Evolutionary conservation across 352 stramenopile species (phyloP).

Genomic region (Phytophthora crassamura): DNA sequence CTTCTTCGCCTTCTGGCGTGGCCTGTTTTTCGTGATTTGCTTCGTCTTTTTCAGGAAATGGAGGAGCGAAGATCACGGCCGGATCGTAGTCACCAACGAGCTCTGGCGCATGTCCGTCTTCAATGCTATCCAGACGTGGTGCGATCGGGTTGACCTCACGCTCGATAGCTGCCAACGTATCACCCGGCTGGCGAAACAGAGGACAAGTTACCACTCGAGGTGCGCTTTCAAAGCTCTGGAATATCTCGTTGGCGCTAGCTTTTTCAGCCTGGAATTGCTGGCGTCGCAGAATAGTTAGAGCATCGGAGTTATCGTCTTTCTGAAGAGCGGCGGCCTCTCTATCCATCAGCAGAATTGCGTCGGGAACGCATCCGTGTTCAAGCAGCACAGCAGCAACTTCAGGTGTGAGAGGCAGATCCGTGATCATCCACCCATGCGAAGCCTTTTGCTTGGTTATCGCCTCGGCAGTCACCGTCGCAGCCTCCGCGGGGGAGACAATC

Average conservation of each 20-base stretch:
- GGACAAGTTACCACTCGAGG: constrained; percentile 35
- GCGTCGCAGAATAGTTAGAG: constrained; percentile 28
- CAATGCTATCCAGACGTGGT: constrained; percentile 47
- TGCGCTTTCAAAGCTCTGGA: constrained; percentile 15
- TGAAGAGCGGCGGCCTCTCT: constrained; percentile 26
- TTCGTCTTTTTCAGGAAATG: constrained; percentile 26
- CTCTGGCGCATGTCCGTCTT: constrained; percentile 48
- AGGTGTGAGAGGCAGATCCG: constrained; percentile 49
- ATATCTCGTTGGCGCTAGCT: constrained; percentile 17
- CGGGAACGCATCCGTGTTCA: constrained; percentile 53
- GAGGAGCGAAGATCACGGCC: constrained; percentile 36
- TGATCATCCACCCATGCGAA: constrained; percentile 53
- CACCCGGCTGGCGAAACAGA: constrained; percentile 30
- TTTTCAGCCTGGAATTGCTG: constrained; percentile 41
- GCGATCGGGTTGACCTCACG: constrained; percentile 47
- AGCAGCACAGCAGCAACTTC: constrained; percentile 47
- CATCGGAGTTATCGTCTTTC: constrained; percentile 16
- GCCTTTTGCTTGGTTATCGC: constrained; percentile 17
- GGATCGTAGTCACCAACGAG: constrained; percentile 38
- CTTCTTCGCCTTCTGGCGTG: not conserved
- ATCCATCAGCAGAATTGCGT: constrained; percentile 57
- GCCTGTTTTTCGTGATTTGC: not conserved
- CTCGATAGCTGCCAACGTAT: constrained; percentile 42
- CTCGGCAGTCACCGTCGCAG: constrained; percentile 34
- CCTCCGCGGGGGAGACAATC: constrained; percentile 27